These are phyloP conservation scores for Mycena belliarum DNA, from an alignment of 768 basidiomycete species.

Conservation along the genomic window DNA sequence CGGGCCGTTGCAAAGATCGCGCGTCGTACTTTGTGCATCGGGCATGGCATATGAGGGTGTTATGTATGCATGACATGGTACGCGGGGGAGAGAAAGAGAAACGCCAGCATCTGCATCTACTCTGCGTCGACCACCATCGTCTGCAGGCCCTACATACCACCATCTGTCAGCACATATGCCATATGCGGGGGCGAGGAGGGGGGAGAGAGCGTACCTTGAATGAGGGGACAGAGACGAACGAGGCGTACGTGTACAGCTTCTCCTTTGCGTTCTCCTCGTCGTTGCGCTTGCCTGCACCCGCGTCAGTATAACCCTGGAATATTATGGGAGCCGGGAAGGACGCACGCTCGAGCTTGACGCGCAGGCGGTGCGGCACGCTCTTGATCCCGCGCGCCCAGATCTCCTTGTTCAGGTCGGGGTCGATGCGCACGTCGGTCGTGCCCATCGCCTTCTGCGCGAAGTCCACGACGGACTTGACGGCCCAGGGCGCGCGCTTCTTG, in stretches of 20 bases:
- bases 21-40: neutral
- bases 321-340: slow-evolving; percentile 19
- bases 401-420: slow-evolving; percentile 96
- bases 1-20: too few relatives aligned
- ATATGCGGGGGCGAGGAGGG: neutral
- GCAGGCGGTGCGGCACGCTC: slow-evolving; percentile 87
- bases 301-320: neutral
- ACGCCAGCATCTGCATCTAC: slow-evolving; percentile 39
- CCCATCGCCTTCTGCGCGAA: slow-evolving; percentile 97
- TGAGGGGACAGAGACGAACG: slow-evolving; percentile 70
- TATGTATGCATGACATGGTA: slow-evolving; percentile 21
- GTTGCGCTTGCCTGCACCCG: slow-evolving; percentile 83
- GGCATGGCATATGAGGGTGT: slow-evolving; percentile 16
- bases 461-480: slow-evolving; percentile 89
- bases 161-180: too few relatives aligned
- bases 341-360: slow-evolving; percentile 92
- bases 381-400: slow-evolving; percentile 95
- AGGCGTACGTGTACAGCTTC: slow-evolving; percentile 93
- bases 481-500: slow-evolving; percentile 97
- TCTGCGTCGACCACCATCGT: slow-evolving; percentile 81
- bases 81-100: slow-evolving; percentile 1
- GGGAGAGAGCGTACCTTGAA: slow-evolving; percentile 73
- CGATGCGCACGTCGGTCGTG: slow-evolving; percentile 89
- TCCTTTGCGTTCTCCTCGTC: slow-evolving; percentile 99
- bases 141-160: slow-evolving; percentile 86